A percentile compares a stretch with the other conserved stretches of the same genome.
These are phyloP conservation scores for Juglanconis sp. DNA, from an alignment of 2,329 filamentous ascomycete species.

Conservation along the genomic window DNA sequence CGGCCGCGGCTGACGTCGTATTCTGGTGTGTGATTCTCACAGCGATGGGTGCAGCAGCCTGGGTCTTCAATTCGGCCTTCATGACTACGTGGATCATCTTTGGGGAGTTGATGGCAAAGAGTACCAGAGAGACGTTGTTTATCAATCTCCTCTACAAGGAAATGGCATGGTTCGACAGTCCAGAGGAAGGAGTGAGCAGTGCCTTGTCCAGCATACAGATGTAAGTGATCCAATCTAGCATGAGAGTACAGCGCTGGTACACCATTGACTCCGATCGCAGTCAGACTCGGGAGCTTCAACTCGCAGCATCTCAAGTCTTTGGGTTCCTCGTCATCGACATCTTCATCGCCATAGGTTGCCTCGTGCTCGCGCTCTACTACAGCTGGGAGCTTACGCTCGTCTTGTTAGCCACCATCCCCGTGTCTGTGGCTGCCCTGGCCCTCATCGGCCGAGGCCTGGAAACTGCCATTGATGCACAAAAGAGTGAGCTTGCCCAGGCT, in stretches of 20 bases:
- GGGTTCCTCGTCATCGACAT: conserved; percentile 65
- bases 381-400: conserved; percentile 85
- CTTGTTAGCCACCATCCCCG: conserved; percentile 68
- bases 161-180: conserved; percentile 77
- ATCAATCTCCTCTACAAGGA: conserved; percentile 66
- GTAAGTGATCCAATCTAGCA: conserved; percentile 43
- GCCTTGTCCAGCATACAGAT: conserved; percentile 70
- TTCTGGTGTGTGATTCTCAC: conserved; percentile 61
- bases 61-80: conserved; percentile 64
- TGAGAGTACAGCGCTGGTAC: neutral
- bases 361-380: conserved; percentile 70
- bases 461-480: conserved; percentile 66
- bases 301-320: conserved; percentile 75
- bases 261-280: conserved; percentile 41
- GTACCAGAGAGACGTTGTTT: conserved; percentile 64
- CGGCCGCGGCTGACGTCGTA: conserved; percentile 54
- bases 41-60: conserved; percentile 61
- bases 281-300: conserved; percentile 77
- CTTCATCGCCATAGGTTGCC: conserved; percentile 61
- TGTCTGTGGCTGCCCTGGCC: conserved; percentile 59
- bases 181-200: conserved; percentile 67
- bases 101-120: conserved; percentile 74
- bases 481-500: conserved; percentile 62
- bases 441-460: conserved; percentile 61
- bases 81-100: conserved; percentile 72